phyloP scores from a whole-genome alignment of 768 basidiomycete species.

The Boletus rubroflammeus region DNA sequence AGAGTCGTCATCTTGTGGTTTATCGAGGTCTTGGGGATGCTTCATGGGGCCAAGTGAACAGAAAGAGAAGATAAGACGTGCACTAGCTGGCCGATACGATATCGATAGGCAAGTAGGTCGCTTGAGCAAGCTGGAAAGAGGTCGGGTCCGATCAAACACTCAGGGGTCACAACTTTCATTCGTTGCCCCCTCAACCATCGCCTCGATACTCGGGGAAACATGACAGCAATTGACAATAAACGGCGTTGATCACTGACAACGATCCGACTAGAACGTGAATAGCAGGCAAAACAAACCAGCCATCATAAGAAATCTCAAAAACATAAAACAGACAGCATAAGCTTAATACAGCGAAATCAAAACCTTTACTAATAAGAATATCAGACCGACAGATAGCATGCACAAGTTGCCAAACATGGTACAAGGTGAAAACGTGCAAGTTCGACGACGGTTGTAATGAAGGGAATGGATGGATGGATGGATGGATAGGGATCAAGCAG shows the following conservation, averaged over 20 bases:
- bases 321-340: conserved; percentile 8
- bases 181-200: neutral
- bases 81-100: neutral
- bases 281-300: conserved; percentile 1
- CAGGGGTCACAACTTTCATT: conserved; percentile 13
- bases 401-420: conserved; percentile 18
- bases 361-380: conserved; percentile 35
- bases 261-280: conserved; percentile 14
- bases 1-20: conserved; percentile 26
- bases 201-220: neutral
- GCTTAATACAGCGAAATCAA: conserved; percentile 18
- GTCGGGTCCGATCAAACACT: conserved; percentile 11
- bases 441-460: conserved; percentile 5
- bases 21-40: conserved; percentile 46
- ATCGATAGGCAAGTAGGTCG: conserved; percentile 7
- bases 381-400: conserved; percentile 11
- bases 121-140: conserved; percentile 29
- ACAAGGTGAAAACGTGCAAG: conserved; percentile 7
- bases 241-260: neutral
- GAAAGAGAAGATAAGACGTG: conserved; percentile 18
- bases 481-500: conserved; percentile 21
- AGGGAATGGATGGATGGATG: conserved; percentile 5
- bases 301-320: conserved; percentile 4
- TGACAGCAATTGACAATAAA: neutral
- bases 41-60: conserved; percentile 35